Base-by-base conservation (phyloP, 75 land plant genomes). In the Pinus albicaulis region DNA sequence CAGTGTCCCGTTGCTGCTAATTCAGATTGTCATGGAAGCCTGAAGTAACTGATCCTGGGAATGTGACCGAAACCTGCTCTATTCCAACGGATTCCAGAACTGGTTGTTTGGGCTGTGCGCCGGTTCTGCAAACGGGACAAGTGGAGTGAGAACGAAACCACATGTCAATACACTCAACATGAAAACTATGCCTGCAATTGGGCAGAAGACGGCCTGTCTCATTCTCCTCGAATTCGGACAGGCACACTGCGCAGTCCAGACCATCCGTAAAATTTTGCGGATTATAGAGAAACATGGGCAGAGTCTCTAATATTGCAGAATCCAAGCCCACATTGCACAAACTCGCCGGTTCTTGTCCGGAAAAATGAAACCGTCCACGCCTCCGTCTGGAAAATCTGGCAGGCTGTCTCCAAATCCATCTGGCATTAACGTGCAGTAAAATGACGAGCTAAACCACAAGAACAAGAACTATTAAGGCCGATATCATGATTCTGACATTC, bases 161-260 rank as follows among this genome's bases (percentile, higher is more conserved):
- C n/a, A 77, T 77, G 63, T 90, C 92, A 60, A 90, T 87, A 73
- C 92, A 90, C 13, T 10, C 69, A 5, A 55, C 61, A 38, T 90
- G 92, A 66, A 84, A 90, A n/a, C 76, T 76, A 57, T 90, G 92
- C 5, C 66, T 57, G 55, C 92, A 90, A 13, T 34, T 56, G 4
- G 92, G 89, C 2, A 90, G 79, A 48, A 80, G 6, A 60, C 83
- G 79, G 19, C 82, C 57, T 28, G 48, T 12, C 80, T 90, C 92
- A 2, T 59, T 75, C 20, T 65, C 73, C 56, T 79, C 79, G 71
- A 87, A 87, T 79, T 85, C 89, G 52, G 74, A 38, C 57, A 85
- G 57, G 81, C 87, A 85, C 11, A 85, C 77, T 22, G 83, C 87
- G 83, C 87, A 85, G 23, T 85, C 87, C 20, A 57, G 58, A 15